Evolutionary conservation across 257 asterid species (phyloP).

Genomic region (Fraxinus quadrangulata): DNA sequence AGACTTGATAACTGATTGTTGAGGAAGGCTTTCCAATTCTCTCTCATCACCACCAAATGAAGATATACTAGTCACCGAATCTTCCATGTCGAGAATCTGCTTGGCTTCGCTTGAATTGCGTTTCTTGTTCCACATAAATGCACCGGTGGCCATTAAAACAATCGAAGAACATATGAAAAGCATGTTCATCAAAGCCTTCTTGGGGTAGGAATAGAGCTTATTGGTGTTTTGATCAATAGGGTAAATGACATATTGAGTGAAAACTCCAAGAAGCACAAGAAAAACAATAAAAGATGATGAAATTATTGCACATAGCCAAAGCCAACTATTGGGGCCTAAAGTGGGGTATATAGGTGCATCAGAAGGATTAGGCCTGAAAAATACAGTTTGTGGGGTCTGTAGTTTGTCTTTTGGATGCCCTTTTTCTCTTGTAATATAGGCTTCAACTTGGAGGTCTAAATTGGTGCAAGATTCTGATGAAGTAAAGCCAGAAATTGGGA

Average conservation of each 20-base stretch:
- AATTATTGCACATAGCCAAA: slow-evolving; percentile 87
- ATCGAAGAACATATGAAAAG: slow-evolving; percentile 63
- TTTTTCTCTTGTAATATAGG: slow-evolving; percentile 74
- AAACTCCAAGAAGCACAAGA: slow-evolving; percentile 62
- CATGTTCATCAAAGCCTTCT: slow-evolving; percentile 60
- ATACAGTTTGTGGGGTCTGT: slow-evolving; percentile 40
- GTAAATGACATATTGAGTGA: slow-evolving; percentile 68
- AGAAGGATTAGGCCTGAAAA: slow-evolving; percentile 58
- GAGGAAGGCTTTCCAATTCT: slow-evolving; percentile 83
- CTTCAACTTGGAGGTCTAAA: slow-evolving; percentile 75
- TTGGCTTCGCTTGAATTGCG: slow-evolving; percentile 53
- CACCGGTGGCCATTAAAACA: slow-evolving; percentile 50
- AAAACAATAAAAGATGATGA: slow-evolving; percentile 70
- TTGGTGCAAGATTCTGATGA: slow-evolving; percentile 33
- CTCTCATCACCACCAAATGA: slow-evolving; percentile 38
- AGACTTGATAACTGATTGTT: slow-evolving; percentile 51
- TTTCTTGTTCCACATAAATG: slow-evolving; percentile 89
- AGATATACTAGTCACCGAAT: slow-evolving; percentile 27
- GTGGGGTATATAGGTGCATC: slow-evolving; percentile 68
- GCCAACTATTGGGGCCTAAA: slow-evolving; percentile 80
- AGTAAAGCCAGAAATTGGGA: slow-evolving; percentile 52
- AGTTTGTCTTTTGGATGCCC: slow-evolving; percentile 40
- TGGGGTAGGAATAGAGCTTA: slow-evolving; percentile 56
- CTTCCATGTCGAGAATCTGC: slow-evolving; percentile 55
- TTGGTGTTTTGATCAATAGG: slow-evolving; percentile 73